phyloP scores from a whole-genome alignment of 306 rosid genomes.

The Quercus gilva region DNA sequence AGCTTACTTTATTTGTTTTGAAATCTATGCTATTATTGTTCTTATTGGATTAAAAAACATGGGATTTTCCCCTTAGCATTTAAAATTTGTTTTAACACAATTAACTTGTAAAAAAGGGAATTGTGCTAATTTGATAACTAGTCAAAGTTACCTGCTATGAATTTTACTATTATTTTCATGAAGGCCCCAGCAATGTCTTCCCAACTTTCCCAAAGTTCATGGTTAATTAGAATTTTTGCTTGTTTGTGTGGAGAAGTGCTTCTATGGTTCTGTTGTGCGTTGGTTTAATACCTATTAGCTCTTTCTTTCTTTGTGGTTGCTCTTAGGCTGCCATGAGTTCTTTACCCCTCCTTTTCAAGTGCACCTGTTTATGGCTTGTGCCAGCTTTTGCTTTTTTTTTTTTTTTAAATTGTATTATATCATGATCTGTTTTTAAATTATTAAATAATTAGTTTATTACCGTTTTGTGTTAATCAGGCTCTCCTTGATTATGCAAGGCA shows the following conservation, averaged over 20 bases:
- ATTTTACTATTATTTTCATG: neutral
- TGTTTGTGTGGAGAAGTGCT: neutral
- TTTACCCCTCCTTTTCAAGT: conserved; percentile 3
- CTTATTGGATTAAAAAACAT: neutral
- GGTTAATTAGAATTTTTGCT: neutral
- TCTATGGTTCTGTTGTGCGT: neutral
- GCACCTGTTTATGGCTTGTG: neutral
- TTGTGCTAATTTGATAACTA: neutral
- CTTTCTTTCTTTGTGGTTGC: neutral
- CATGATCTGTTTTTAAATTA: neutral
- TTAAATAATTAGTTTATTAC: conserved; percentile 7
- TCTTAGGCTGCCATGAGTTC: neutral
- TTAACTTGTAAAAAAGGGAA: neutral
- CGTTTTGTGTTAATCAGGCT: conserved; percentile 53
- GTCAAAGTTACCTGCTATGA: neutral
- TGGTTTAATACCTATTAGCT: neutral
- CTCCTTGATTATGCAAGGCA: conserved; percentile 97
- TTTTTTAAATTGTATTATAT: neutral
- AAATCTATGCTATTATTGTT: neutral
- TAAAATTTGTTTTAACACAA: too few relatives aligned
- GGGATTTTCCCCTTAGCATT: too few relatives aligned
- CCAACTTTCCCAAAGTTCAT: neutral
- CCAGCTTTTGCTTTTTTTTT: neutral
- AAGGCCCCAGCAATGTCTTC: neutral
- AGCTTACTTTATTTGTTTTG: neutral